Evolutionary conservation across 441 rosid species (phyloP), one percentile per base, ranked within the genome.

Genomic region (Pelargonium fulgidum): DNA sequence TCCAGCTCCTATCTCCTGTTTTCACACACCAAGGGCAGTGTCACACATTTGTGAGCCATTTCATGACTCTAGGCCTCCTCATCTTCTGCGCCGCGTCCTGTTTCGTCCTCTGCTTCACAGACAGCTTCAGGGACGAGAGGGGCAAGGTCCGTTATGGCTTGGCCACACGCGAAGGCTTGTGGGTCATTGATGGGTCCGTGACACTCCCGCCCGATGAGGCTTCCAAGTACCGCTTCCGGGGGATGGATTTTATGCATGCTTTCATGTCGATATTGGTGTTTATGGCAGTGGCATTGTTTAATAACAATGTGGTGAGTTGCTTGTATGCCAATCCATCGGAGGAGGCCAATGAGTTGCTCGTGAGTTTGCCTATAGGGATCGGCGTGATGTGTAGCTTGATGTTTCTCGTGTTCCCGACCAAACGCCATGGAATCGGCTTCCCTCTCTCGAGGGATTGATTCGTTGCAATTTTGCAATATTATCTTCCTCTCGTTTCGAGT

Each of bases 351-450:
- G 80, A 75, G 68, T 36, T 83, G 1, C 76, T 83, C 0, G 69
- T 72, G 63, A 48, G 39, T 0, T 47, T 85, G 66, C 89, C 91
- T 0, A 69, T 74, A 2, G 76, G 50, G 42, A 69, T 82, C 62
- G 93, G 88, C 11, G 67, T 78, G 22, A 62, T 76, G 0, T 75
- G 86, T 22, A 73, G 86, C 75, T 14, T 85, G 36, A 39, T 88
- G 72, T 85, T 88, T 68, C 78, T 83, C 47, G 54, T 63, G 0
- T 81, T 81, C 70, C 91, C 91, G 1, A 70, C 78, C 56, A 78
- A 74, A 33, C 91, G 93, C 39, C 86, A 88, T 48, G 93, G 93
- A 22, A 76, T 88, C n/a, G 87, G 89, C 62, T 58, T 71, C n/a
- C 90, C 91, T 61, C 75, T 88, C 0, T 82, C 85, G 11, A 7